Base-by-base conservation (phyloP, 2,329 filamentous ascomycete genomes). In the Xylaria sp. region DNA sequence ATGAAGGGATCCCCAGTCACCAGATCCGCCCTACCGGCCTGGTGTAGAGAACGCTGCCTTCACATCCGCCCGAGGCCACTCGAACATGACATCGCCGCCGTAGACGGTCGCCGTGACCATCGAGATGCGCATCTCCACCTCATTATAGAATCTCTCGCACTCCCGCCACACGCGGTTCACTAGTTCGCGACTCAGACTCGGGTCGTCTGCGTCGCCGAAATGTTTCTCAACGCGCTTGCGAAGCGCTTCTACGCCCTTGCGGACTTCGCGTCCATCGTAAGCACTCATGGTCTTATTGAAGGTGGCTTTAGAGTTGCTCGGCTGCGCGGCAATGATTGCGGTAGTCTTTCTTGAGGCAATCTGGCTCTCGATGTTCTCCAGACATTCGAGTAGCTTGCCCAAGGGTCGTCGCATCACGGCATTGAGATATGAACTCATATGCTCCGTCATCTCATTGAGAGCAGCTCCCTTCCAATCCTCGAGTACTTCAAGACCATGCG, bases 201-300 rank as follows among this genome's bases (percentile, higher is more conserved):
- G 84, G 64, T 92, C 89, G 67, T 95, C 91, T 4, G 87, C 89
- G 66, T 96, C 91, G 49, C 91, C 91, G 79, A 97, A 97, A 75
- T 97, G 93, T 78, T 97, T 99, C 76, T 97, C 93, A 1, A 97
- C 90, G 54, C 93, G 84, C 78, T 96, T 96, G 69, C 88, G 88
- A 66, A 97, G 80, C 57, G 90, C 84, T 69, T 96, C 91, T 66
- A 96, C 88, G n/a, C 93, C 92, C 71, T 92, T 92, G 65, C 89
- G 84, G 49, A 97, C 83, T 74, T 97, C 92, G 72, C 90, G 92
- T 18, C 80, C 80, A 73, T 97, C 93, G 73, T 94, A 90, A 50
- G 83, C 82, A 58, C 88, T 82, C 39, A 97, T 80, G 3, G 96
- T 78, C 76, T 96, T 97, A 80, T 92, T 93, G 72, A 94, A 95